phyloP scores from a whole-genome alignment of 257 asterid species.

The Fraxinus cuspidata region DNA sequence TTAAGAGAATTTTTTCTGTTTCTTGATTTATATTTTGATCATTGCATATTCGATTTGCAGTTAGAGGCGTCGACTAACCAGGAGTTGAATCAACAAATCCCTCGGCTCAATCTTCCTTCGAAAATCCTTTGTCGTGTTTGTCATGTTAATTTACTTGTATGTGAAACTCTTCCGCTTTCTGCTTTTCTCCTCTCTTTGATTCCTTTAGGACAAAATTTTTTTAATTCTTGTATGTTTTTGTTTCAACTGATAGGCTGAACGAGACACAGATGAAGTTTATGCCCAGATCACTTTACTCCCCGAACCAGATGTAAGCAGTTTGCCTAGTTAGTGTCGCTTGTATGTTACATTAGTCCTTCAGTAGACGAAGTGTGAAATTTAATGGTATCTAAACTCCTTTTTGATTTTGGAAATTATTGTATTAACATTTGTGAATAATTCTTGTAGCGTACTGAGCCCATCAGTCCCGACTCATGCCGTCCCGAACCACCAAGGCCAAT shows the following conservation, averaged over 20 bases:
- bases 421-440: conserved; percentile 3
- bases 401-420: not conserved
- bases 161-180: not conserved
- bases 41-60: conserved; percentile 36
- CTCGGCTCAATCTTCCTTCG: conserved; percentile 67
- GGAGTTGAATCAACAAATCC: conserved; percentile 56
- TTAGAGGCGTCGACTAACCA: conserved; percentile 79
- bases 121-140: conserved; percentile 76
- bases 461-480: conserved; percentile 46
- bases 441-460: conserved; percentile 67
- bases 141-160: conserved; percentile 60
- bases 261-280: conserved; percentile 82
- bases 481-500: conserved; percentile 54
- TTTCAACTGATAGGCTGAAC: conserved; percentile 55
- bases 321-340: not conserved
- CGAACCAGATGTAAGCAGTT: conserved; percentile 58
- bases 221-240: not conserved
- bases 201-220: not conserved
- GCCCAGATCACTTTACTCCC: conserved; percentile 78
- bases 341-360: not conserved
- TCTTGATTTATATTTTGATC: conserved; percentile 9
- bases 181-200: not conserved
- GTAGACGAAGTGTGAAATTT: not conserved
- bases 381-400: not conserved
- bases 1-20: not conserved